A percentile compares a stretch with the other conserved stretches of the same genome.
phyloP scores from a whole-genome alignment of 768 basidiomycete species.

The Rhizopogon salebrosus region DNA sequence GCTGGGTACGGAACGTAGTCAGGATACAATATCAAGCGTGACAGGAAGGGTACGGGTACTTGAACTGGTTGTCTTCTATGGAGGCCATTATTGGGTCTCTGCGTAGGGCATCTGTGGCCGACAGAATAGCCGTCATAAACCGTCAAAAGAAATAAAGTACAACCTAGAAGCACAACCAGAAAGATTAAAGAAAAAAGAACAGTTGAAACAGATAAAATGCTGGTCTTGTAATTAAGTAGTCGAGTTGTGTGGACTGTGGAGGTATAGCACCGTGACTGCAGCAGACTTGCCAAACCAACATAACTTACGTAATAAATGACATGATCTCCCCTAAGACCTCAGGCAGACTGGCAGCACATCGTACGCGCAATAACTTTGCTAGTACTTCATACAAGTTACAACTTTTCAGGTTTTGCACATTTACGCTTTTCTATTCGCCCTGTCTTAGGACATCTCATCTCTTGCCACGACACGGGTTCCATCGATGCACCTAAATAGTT shows the following conservation, averaged over 20 bases:
- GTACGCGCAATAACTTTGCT: too few relatives aligned
- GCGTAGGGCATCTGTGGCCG: conserved; percentile 52
- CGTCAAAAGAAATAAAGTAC: conserved; percentile 14
- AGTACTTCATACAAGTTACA: conserved; percentile 35
- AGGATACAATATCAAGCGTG: conserved; percentile 7
- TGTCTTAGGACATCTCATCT: conserved; percentile 84
- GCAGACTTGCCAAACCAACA: too few relatives aligned
- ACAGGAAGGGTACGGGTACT: conserved; percentile 33
- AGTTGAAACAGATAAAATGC: conserved; percentile 6
- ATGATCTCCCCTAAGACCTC: neutral
- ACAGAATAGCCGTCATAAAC: conserved; percentile 62
- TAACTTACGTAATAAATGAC: conserved; percentile 2
- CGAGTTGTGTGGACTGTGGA: neutral
- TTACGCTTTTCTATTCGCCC: conserved; percentile 78
- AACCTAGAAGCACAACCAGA: conserved; percentile 16
- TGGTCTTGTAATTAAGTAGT: neutral
- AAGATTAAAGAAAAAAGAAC: conserved; percentile 6
- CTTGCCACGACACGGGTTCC: conserved; percentile 86
- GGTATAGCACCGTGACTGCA: too few relatives aligned
- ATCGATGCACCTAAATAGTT: conserved; percentile 60
- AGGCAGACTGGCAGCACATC: too few relatives aligned
- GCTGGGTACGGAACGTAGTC: conserved; percentile 30
- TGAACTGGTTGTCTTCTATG: conserved; percentile 60
- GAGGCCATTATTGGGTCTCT: conserved; percentile 54
- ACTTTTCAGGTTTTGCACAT: conserved; percentile 76